Evolutionary conservation across 2,329 filamentous ascomycete species (phyloP).

Genomic region (Cladobotryum protrusum): DNA sequence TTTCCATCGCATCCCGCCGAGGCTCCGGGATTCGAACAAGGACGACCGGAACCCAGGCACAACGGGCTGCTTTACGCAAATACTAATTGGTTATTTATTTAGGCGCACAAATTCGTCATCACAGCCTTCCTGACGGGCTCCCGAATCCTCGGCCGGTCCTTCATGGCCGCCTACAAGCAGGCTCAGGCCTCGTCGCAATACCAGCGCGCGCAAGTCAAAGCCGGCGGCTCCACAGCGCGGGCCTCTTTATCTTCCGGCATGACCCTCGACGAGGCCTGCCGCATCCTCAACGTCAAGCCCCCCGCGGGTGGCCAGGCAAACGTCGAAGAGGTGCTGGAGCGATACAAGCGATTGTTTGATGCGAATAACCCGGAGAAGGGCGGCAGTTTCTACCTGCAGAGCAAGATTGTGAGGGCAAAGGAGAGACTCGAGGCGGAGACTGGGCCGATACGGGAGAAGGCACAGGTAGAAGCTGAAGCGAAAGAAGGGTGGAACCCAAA

Average conservation of each 20-base stretch:
- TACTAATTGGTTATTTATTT: not conserved
- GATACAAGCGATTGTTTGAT: conserved; percentile 95
- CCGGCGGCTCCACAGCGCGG: conserved; percentile 48
- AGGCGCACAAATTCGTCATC: conserved; percentile 88
- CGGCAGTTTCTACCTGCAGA: conserved; percentile 96
- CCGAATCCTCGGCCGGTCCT: conserved; percentile 87
- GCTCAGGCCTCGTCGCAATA: conserved; percentile 82
- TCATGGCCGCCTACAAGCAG: conserved; percentile 92
- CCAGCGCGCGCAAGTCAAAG: conserved; percentile 63
- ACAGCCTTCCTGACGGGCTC: conserved; percentile 86
- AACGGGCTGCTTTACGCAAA: no score
- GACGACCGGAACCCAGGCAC: no score
- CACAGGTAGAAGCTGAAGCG: conserved; percentile 68
- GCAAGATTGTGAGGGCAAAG: conserved; percentile 86
- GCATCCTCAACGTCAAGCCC: conserved; percentile 92
- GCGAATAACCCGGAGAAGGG: conserved; percentile 91
- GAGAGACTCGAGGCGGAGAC: conserved; percentile 89
- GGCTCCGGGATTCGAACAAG: not conserved
- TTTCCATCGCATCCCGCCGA: conserved; percentile 2
- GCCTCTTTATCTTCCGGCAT: conserved; percentile 62
- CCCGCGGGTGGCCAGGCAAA: conserved; percentile 67
- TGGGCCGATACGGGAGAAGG: conserved; percentile 62
- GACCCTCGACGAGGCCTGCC: conserved; percentile 92
- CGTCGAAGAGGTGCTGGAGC: conserved; percentile 70
- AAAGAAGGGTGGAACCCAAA: conserved; percentile 91